Conservation (phyloP, 805 yeast species). For the Lachancea meyersii region DNA sequence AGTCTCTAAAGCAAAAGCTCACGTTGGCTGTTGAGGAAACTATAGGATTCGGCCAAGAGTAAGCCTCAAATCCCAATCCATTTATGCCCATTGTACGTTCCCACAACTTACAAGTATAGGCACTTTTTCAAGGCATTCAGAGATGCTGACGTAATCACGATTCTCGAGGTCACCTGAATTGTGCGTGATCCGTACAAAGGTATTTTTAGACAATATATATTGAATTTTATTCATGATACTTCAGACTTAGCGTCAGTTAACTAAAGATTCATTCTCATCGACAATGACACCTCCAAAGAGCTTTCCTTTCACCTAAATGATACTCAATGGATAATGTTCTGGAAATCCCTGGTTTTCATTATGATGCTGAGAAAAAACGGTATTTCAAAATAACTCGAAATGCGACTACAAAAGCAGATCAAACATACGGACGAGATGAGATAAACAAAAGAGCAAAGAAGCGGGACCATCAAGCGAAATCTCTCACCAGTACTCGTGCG, state of each 20-base stretch:
- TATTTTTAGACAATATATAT: no score
- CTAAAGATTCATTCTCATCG: not conserved
- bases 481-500: no score
- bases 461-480: not conserved
- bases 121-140: not conserved
- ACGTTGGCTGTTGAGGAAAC: constrained; percentile 98
- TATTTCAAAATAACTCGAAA: constrained; percentile 18
- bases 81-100: constrained; percentile 1
- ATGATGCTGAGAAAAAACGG: constrained; percentile 21
- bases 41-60: constrained; percentile 98
- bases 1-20: constrained; percentile 78
- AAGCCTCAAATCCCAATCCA: constrained; percentile 4
- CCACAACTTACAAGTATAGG: not conserved
- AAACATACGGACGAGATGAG: constrained; percentile 4
- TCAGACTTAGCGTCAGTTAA: not conserved
- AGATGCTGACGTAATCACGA: no score
- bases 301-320: not conserved
- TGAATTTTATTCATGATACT: no score
- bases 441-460: not conserved
- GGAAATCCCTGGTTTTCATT: constrained; percentile 28
- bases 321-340: constrained; percentile 1
- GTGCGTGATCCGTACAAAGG: no score
- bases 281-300: not conserved
- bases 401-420: not conserved
- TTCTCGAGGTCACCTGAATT: no score